These are phyloP conservation scores for Dryas integrifolia DNA, from an alignment of 331 rosid species.

Conservation along the genomic window DNA sequence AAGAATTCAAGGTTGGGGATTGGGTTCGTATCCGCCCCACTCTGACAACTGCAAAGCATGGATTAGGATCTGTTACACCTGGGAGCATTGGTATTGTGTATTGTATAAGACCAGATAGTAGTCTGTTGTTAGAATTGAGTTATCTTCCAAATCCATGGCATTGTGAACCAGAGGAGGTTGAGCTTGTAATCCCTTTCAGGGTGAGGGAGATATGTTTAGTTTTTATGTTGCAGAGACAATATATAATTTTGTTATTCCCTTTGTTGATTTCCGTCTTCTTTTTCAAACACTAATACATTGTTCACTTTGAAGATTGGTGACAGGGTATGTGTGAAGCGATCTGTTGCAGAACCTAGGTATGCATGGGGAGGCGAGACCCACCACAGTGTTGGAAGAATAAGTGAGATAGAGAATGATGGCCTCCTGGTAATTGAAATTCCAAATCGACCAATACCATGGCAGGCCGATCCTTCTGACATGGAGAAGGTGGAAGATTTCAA, in stretches of 20 bases:
- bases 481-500: conserved; percentile 93
- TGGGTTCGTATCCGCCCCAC: conserved; percentile 98
- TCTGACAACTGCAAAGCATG: conserved; percentile 90
- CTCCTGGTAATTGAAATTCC: conserved; percentile 85
- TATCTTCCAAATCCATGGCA: conserved; percentile 98
- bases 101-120: conserved; percentile 94
- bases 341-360: conserved; percentile 98
- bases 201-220: conserved; percentile 38
- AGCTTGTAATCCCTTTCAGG: conserved; percentile 84
- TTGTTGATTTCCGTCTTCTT: conserved; percentile 1
- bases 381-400: conserved; percentile 92
- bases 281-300: conserved; percentile 20
- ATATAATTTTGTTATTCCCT: not conserved
- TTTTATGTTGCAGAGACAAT: conserved; percentile 12
- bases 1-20: conserved; percentile 97
- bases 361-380: conserved; percentile 99
- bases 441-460: conserved; percentile 93
- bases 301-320: conserved; percentile 75
- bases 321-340: conserved; percentile 89
- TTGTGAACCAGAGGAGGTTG: conserved; percentile 99
- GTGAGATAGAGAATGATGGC: conserved; percentile 98
- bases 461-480: conserved; percentile 98
- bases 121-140: conserved; percentile 82
- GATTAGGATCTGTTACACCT: conserved; percentile 93
- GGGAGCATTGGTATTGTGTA: conserved; percentile 98